Percentiles rank a stretch among this genome's conserved stretches.
Evolutionary conservation across 495 filamentous ascomycete genomes (phyloP).

Genomic region (Platismatia glauca): DNA sequence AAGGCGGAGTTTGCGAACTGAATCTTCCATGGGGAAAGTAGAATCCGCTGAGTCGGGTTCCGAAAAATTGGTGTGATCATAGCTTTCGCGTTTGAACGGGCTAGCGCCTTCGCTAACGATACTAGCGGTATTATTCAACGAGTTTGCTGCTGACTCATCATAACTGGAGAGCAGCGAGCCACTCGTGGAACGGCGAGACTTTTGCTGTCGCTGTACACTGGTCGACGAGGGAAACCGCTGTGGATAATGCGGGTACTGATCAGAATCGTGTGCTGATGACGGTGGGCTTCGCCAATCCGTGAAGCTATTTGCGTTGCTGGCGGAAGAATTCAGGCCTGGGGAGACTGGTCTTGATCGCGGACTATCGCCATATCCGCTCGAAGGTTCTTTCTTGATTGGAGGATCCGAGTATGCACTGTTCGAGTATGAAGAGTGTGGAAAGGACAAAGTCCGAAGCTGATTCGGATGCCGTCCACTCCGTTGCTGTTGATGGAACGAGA

Average conservation of each 20-base stretch:
- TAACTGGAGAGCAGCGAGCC: conserved; percentile 39
- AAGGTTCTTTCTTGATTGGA: conserved; percentile 18
- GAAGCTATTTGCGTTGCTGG: conserved; percentile 26
- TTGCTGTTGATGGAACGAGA: conserved; percentile 23
- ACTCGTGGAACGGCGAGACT: conserved; percentile 43
- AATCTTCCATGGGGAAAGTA: conserved; percentile 57
- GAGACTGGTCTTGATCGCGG: conserved; percentile 40
- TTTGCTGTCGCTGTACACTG: conserved; percentile 25
- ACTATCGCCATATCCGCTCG: conserved; percentile 25
- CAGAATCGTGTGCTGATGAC: conserved; percentile 37
- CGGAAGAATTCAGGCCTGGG: conserved; percentile 26
- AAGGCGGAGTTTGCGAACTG: conserved; percentile 50
- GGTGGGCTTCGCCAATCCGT: conserved; percentile 43
- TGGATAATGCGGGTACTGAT: conserved; percentile 29
- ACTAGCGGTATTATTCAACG: conserved; percentile 19
- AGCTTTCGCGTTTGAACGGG: conserved; percentile 48
- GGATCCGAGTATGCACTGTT: conserved; percentile 21
- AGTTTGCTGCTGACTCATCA: conserved; percentile 29
- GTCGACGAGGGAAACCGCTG: conserved; percentile 27
- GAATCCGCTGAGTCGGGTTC: conserved; percentile 49
- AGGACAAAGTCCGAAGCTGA: conserved; percentile 26
- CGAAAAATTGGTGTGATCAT: conserved; percentile 51
- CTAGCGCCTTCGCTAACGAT: conserved; percentile 12
- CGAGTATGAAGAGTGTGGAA: conserved; percentile 28
- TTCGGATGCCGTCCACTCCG: conserved; percentile 15